Percentiles rank a stretch among this genome's conserved stretches.
phyloP scores from a whole-genome alignment of 1,284 basidiomycete genomes.

The Leccinum variabile region DNA sequence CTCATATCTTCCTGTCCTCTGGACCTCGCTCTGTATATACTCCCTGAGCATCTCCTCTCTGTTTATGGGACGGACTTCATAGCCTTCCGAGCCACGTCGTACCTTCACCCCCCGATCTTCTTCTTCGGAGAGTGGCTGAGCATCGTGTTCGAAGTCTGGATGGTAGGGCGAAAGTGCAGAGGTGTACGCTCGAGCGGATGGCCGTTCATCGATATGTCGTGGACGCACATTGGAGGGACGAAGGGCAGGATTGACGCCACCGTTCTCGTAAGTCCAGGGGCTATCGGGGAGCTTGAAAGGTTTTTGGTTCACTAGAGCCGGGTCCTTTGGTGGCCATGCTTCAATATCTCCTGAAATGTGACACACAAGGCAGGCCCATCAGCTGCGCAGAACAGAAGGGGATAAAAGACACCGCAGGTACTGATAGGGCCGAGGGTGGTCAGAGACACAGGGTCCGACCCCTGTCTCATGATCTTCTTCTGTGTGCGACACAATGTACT shows the following conservation, averaged over 20 bases:
- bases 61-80: conserved; percentile 61
- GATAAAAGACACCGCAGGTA: conserved; percentile 3
- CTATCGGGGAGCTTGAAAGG: conserved; percentile 53
- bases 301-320: conserved; percentile 39
- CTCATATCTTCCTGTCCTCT: conserved; percentile 57
- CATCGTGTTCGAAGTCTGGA: conserved; percentile 53
- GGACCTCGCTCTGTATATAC: conserved; percentile 54
- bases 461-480: conserved; percentile 17
- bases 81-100: conserved; percentile 77
- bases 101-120: conserved; percentile 38
- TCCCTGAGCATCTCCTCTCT: conserved; percentile 60
- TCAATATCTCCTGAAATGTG: conserved; percentile 18
- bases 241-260: conserved; percentile 69
- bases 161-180: conserved; percentile 71
- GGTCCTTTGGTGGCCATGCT: conserved; percentile 62
- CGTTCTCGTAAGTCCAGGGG: conserved; percentile 86
- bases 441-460: conserved; percentile 6
- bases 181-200: conserved; percentile 33
- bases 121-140: conserved; percentile 33
- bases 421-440: conserved; percentile 6
- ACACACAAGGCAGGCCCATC: neutral
- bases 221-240: conserved; percentile 55
- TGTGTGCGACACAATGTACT: neutral
- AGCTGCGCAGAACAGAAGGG: conserved; percentile 1
- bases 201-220: conserved; percentile 17